These are phyloP conservation scores for Beta macrorhiza DNA, from an alignment of 179 eudicot species.

Conservation along the genomic window DNA sequence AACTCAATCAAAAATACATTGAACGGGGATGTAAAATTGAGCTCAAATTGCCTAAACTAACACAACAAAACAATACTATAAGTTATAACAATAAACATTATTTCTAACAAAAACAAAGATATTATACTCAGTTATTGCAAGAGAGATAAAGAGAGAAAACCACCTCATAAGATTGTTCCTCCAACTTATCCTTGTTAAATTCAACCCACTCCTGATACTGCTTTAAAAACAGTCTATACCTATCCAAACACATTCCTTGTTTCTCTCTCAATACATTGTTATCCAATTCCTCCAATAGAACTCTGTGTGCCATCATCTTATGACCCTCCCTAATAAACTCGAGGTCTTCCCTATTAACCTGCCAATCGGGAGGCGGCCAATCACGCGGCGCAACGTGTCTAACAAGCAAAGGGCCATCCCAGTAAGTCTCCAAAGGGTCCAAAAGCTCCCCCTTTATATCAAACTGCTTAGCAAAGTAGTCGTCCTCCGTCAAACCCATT, in stretches of 20 bases:
- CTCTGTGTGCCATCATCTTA: conserved; percentile 57
- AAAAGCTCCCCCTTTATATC: conserved; percentile 74
- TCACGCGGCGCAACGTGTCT: conserved; percentile 85
- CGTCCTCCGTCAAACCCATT: conserved; percentile 80
- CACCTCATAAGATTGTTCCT: conserved; percentile 88
- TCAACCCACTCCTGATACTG: conserved; percentile 88
- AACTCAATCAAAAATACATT: not conserved
- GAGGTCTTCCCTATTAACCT: conserved; percentile 74
- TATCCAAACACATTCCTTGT: conserved; percentile 69
- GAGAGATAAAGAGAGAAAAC: not conserved
- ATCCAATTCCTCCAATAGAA: conserved; percentile 54
- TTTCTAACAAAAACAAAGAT: not conserved
- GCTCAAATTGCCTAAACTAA: not conserved
- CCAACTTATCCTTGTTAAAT: conserved; percentile 77
- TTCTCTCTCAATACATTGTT: conserved; percentile 32
- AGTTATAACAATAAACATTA: not conserved
- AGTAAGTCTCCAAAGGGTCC: conserved; percentile 60
- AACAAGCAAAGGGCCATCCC: conserved; percentile 81
- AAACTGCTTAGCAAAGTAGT: conserved; percentile 73
- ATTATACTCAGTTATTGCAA: not conserved
- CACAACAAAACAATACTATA: not conserved
- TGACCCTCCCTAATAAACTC: conserved; percentile 87
- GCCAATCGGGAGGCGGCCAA: conserved; percentile 97
- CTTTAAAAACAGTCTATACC: conserved; percentile 80
- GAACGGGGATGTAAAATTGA: not conserved